A percentile compares a stretch with the other conserved stretches of the same genome.
These are phyloP conservation scores for Besnoitia besnoiti DNA, from an alignment of 169 alveolate species.

Conservation along the genomic window DNA sequence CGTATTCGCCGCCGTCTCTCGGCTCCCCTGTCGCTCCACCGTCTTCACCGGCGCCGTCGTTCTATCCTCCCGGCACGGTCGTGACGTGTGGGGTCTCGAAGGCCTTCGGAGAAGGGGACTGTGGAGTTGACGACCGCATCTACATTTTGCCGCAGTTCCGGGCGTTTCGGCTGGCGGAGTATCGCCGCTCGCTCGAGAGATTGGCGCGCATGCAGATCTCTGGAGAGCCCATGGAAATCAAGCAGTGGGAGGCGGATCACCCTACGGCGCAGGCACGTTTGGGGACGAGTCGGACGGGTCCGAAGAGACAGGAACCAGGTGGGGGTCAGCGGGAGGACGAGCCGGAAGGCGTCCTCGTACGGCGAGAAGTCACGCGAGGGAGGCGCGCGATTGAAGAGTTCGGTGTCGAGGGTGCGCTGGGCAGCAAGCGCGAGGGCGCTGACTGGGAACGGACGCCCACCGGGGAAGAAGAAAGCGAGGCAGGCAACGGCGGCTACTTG, in stretches of 20 bases:
- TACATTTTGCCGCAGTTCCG: slow-evolving; percentile 4
- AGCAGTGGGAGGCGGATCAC: slow-evolving; percentile 33
- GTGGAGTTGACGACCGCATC: slow-evolving; percentile 34
- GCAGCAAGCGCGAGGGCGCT: background rate
- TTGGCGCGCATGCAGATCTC: slow-evolving; percentile 21
- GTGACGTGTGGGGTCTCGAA: slow-evolving; percentile 4
- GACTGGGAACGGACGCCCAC: background rate
- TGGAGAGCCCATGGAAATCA: slow-evolving; percentile 33
- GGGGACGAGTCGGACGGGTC: background rate
- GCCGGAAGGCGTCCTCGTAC: background rate
- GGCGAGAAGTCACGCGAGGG: slow-evolving; percentile 6
- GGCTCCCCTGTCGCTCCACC: background rate
- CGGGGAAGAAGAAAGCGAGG: background rate
- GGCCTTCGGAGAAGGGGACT: slow-evolving; percentile 3
- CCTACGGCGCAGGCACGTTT: slow-evolving; percentile 14
- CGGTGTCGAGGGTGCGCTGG: background rate
- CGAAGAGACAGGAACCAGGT: background rate
- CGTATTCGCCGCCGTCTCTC: background rate
- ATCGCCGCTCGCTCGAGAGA: background rate
- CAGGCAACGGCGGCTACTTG: background rate
- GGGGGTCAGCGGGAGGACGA: background rate
- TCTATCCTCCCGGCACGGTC: background rate
- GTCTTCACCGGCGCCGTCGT: background rate
- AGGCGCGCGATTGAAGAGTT: slow-evolving; percentile 45
- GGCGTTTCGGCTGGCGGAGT: slow-evolving; percentile 30